Percentiles rank a stretch among this genome's conserved stretches.
Conservation (phyloP, 1,139 yeast genomes). For the Nematodospora anomalae region DNA sequence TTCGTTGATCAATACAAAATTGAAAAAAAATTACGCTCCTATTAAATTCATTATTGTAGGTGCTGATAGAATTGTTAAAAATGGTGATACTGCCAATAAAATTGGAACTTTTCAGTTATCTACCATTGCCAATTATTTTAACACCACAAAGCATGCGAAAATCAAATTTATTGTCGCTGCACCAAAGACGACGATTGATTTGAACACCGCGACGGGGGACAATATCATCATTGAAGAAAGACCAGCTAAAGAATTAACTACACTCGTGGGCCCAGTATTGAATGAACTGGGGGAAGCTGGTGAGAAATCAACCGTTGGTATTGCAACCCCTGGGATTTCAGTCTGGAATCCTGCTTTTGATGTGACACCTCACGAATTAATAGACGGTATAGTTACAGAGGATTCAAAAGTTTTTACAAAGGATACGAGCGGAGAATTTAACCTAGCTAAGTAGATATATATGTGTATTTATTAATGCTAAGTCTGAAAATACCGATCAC, state of each 20-base stretch:
- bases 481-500: slow-evolving; percentile 2
- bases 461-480: slow-evolving; percentile 1
- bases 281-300: slow-evolving; percentile 30
- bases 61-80: slow-evolving; percentile 89
- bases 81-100: slow-evolving; percentile 96
- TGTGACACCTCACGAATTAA: slow-evolving; percentile 78
- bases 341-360: slow-evolving; percentile 99
- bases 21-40: slow-evolving; percentile 40
- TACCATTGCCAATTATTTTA: slow-evolving; percentile 51
- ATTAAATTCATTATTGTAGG: slow-evolving; percentile 92
- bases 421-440: slow-evolving; percentile 44
- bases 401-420: slow-evolving; percentile 52
- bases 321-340: slow-evolving; percentile 80
- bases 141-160: slow-evolving; percentile 40
- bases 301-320: slow-evolving; percentile 59
- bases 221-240: slow-evolving; percentile 85
- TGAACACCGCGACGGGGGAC: slow-evolving; percentile 62
- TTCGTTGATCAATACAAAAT: slow-evolving; percentile 50
- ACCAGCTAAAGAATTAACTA: slow-evolving; percentile 75
- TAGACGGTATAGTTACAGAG: slow-evolving; percentile 90
- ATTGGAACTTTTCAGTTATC: slow-evolving; percentile 95
- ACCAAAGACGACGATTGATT: slow-evolving; percentile 87
- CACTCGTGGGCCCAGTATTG: slow-evolving; percentile 64
- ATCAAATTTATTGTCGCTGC: slow-evolving; percentile 92
- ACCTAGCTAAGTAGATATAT: slow-evolving; percentile 23